Percentiles rank a stretch among this genome's conserved stretches.
Evolutionary conservation across 148 eudicot species (phyloP).

Genomic region (Silene uniflora): DNA sequence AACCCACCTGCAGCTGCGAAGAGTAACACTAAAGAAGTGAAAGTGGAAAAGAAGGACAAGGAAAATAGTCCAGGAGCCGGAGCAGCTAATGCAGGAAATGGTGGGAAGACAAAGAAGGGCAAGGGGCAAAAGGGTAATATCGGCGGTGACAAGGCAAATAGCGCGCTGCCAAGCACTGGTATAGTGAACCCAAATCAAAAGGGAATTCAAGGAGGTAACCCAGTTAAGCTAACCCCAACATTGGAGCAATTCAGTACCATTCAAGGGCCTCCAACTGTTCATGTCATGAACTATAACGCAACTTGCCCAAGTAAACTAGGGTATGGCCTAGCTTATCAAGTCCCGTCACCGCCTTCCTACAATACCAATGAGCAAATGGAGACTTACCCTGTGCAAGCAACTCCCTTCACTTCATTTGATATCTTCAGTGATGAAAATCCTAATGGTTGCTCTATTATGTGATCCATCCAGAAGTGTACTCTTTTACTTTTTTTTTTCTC

Average conservation of each 20-base stretch:
- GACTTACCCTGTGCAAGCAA: conserved; percentile 23
- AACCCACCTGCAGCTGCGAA: conserved; percentile 2
- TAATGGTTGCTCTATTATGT: conserved; percentile 64
- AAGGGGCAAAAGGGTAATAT: conserved; percentile 39
- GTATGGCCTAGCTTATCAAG: conserved; percentile 34
- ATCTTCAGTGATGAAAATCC: conserved; percentile 78
- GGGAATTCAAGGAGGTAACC: conserved; percentile 26
- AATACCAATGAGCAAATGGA: conserved; percentile 22
- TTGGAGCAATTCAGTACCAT: conserved; percentile 24
- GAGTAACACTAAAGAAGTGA: conserved; percentile 1
- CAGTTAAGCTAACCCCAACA: conserved; percentile 39
- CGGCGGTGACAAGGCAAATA: conserved; percentile 12
- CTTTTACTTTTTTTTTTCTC: neutral
- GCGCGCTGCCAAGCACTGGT: conserved; percentile 32
- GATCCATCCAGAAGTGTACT: conserved; percentile 9
- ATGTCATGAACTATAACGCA: conserved; percentile 46
- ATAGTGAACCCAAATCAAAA: conserved; percentile 19
- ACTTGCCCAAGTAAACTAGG: conserved; percentile 29
- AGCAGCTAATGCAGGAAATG: conserved; percentile 16
- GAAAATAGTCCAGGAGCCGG: neutral
- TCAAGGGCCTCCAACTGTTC: conserved; percentile 29
- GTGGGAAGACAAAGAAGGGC: conserved; percentile 49
- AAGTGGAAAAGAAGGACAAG: conserved; percentile 19
- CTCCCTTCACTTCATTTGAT: conserved; percentile 40
- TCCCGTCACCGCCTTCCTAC: conserved; percentile 30